Evolutionary conservation across 106 monocot species (phyloP).

Genomic region (Vanilla planifolia): DNA sequence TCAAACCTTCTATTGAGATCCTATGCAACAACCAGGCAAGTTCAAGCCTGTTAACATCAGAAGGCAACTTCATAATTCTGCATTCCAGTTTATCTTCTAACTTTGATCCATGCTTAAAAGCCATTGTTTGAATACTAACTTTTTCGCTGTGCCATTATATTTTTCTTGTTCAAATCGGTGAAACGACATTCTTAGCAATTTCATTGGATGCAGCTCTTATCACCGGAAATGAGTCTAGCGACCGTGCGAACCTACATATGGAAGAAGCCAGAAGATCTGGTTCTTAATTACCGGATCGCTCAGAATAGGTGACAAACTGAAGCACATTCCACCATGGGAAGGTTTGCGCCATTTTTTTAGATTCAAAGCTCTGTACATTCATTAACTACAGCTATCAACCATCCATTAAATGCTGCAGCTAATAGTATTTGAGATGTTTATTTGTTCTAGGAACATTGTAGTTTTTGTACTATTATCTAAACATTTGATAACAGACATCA

Average conservation of each 20-base stretch:
- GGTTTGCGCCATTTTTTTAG: background rate
- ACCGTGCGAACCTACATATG: constrained; percentile 87
- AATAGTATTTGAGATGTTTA: too few species aligned
- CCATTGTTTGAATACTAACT: too few species aligned
- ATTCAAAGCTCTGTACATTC: background rate
- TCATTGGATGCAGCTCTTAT: constrained; percentile 46
- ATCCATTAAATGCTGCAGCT: too few species aligned
- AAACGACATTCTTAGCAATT: background rate
- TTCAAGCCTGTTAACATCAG: background rate
- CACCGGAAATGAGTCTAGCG: constrained; percentile 87
- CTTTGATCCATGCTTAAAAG: too few species aligned
- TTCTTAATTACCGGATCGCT: constrained; percentile 70
- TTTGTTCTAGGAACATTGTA: too few species aligned
- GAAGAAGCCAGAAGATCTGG: constrained; percentile 95
- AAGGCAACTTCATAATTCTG: background rate
- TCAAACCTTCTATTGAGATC: constrained; percentile 57
- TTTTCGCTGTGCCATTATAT: too few species aligned
- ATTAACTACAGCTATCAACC: too few species aligned
- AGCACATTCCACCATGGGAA: background rate
- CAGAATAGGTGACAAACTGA: constrained; percentile 31
- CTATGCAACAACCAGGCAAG: constrained; percentile 74
- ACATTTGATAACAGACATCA: too few species aligned
- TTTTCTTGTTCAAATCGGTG: constrained; percentile 1
- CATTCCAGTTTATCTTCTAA: too few species aligned
- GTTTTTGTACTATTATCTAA: too few species aligned